phyloP scores from a whole-genome alignment of 305 asterid species.

The Fraxinus baroniana region DNA sequence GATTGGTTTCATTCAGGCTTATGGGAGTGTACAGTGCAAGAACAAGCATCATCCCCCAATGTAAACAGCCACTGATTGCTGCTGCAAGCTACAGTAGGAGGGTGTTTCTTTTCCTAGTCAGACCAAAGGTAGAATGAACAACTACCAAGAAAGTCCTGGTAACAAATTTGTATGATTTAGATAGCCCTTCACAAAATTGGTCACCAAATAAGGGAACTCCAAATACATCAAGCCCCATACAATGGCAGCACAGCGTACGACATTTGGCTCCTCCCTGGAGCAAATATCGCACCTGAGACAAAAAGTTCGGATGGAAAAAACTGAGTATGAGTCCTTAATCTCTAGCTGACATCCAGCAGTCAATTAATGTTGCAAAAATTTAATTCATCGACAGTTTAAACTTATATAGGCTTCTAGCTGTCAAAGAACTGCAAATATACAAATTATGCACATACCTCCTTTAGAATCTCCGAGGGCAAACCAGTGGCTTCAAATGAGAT shows the following conservation, averaged over 20 bases:
- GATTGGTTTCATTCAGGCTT: constrained; percentile 39
- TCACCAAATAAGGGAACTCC: constrained; percentile 74
- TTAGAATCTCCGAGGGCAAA: constrained; percentile 72
- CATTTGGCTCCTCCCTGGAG: constrained; percentile 98
- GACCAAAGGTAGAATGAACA: constrained; percentile 81
- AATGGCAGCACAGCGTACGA: constrained; percentile 90
- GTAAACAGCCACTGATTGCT: constrained; percentile 68
- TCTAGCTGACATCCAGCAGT: constrained; percentile 49
- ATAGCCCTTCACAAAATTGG: constrained; percentile 82
- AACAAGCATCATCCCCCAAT: constrained; percentile 80
- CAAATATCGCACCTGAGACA: constrained; percentile 99
- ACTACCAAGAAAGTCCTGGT: constrained; percentile 75
- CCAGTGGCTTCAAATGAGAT: constrained; percentile 75
- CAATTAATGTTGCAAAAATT: constrained; percentile 30
- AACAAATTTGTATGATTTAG: constrained; percentile 74
- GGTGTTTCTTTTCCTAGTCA: constrained; percentile 76
- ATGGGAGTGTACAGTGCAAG: constrained; percentile 60
- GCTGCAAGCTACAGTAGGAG: constrained; percentile 78
- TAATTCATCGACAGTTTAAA: constrained; percentile 22
- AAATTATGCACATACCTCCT: constrained; percentile 67
- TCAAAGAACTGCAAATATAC: constrained; percentile 16
- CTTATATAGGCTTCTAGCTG: constrained; percentile 21
- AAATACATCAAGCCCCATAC: constrained; percentile 63
- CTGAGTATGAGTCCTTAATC: constrained; percentile 47
- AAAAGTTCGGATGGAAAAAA: constrained; percentile 53